Evolutionary conservation across 148 eudicot genomes (phyloP).

Genomic region (Rhododendron kiyosumense): DNA sequence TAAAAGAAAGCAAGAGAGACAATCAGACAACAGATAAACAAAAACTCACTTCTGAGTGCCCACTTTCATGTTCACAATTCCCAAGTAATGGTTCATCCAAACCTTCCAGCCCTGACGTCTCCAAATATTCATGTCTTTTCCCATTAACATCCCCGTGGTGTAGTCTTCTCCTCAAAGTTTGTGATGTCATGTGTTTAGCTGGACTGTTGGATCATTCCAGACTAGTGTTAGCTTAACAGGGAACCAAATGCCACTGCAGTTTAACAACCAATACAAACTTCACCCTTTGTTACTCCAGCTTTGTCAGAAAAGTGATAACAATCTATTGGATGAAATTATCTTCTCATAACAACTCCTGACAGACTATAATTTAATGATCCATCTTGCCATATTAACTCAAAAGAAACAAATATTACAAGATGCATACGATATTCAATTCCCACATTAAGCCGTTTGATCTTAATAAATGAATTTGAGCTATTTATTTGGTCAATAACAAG

Average conservation of each 20-base stretch:
- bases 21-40: neutral
- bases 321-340: neutral
- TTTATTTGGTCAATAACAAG: neutral
- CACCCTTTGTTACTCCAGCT: neutral
- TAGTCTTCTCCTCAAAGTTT: slow-evolving; percentile 74
- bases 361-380: neutral
- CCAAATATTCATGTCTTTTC: slow-evolving; percentile 58
- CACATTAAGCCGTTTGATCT: neutral
- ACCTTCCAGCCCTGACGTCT: slow-evolving; percentile 41
- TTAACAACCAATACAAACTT: neutral
- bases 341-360: neutral
- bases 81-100: slow-evolving; percentile 82
- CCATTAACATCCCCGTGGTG: slow-evolving; percentile 94
- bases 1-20: neutral
- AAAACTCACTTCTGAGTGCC: slow-evolving; percentile 36
- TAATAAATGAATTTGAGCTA: neutral
- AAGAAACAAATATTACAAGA: neutral
- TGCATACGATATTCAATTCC: neutral
- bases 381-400: neutral
- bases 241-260: neutral
- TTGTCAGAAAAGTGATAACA: neutral
- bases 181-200: slow-evolving; percentile 50
- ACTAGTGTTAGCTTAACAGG: neutral
- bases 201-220: neutral
- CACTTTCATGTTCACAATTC: slow-evolving; percentile 32